Conservation (phyloP, 2,329 filamentous ascomycete species). For the Colletotrichum magnum region DNA sequence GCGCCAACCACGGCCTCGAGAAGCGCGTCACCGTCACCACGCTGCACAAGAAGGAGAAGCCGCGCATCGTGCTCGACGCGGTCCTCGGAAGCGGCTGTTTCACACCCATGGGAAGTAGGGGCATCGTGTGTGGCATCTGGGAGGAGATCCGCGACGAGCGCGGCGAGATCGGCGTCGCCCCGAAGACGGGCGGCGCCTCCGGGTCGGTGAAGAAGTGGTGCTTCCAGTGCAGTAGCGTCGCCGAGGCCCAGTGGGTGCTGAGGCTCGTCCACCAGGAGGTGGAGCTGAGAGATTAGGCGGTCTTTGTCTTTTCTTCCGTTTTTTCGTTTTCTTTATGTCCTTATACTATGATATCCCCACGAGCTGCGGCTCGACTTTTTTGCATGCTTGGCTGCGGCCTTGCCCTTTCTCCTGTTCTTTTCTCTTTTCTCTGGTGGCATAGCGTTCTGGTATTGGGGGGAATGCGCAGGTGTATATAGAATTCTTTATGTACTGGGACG, state of each 20-base stretch:
- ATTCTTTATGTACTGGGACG: neutral
- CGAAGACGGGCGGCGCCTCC: slow-evolving; percentile 64
- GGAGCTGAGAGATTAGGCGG: slow-evolving; percentile 51
- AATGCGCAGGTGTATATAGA: neutral
- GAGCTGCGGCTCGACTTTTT: slow-evolving; percentile 26
- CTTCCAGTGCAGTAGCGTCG: slow-evolving; percentile 69
- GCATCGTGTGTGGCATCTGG: slow-evolving; percentile 91
- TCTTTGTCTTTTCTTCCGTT: neutral
- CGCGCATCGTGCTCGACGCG: slow-evolving; percentile 82
- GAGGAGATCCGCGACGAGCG: slow-evolving; percentile 79
- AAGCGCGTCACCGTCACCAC: slow-evolving; percentile 87
- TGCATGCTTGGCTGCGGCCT: slow-evolving; percentile 25
- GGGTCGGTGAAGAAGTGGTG: slow-evolving; percentile 75
- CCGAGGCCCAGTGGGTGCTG: slow-evolving; percentile 70
- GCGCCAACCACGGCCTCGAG: slow-evolving; percentile 77
- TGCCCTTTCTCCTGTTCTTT: neutral
- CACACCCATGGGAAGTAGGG: slow-evolving; percentile 84
- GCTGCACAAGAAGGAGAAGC: slow-evolving; percentile 74
- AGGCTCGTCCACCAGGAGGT: slow-evolving; percentile 71
- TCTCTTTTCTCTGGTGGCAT: neutral
- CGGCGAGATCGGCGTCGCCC: slow-evolving; percentile 67
- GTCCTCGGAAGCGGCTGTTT: slow-evolving; percentile 89
- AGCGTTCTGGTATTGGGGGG: slow-evolving; percentile 24
- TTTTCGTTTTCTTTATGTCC: slow-evolving; percentile 8
- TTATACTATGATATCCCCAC: slow-evolving; percentile 34